phyloP scores from a whole-genome alignment of 768 basidiomycete species.

The Gyrodon lividus region DNA sequence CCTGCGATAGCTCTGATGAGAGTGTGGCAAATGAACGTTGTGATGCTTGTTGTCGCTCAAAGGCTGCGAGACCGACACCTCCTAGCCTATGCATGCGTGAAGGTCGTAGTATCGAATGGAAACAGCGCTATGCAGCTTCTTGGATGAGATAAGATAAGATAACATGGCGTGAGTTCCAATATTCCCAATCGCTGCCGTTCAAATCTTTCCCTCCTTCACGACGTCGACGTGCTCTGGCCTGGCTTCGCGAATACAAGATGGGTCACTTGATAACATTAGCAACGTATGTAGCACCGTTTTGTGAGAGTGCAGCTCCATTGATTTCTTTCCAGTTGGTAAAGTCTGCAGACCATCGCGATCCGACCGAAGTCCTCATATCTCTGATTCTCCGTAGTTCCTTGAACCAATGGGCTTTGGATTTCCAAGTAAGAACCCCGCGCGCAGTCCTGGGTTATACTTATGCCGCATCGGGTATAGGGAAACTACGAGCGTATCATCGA shows the following conservation, averaged over 20 bases:
- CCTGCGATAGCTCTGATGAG: constrained; percentile 71
- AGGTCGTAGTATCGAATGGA: background rate
- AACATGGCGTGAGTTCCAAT: background rate
- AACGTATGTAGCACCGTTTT: constrained; percentile 53
- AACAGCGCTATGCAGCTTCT: background rate
- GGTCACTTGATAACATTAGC: constrained; percentile 87
- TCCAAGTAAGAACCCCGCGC: constrained; percentile 56
- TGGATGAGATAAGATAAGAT: constrained; percentile 19
- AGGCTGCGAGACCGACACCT: constrained; percentile 85
- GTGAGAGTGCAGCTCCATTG: background rate
- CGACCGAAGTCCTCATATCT: no score
- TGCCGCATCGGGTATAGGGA: constrained; percentile 50
- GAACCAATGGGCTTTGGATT: constrained; percentile 97
- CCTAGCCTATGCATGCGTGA: constrained; percentile 64
- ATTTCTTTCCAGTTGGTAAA: constrained; percentile 25
- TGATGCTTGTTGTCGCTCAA: constrained; percentile 84
- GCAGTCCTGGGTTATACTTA: background rate
- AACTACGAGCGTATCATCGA: constrained; percentile 89
- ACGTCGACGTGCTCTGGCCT: background rate
- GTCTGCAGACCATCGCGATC: background rate
- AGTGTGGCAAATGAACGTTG: constrained; percentile 79
- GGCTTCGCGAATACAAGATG: constrained; percentile 40
- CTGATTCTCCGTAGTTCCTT: constrained; percentile 60
- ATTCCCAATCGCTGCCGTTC: no score
- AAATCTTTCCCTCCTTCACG: background rate